Evolutionary conservation across 352 stramenopile genomes (phyloP), one percentile per base, ranked within the genome.

Genomic region (Phytophthora citrophthora): DNA sequence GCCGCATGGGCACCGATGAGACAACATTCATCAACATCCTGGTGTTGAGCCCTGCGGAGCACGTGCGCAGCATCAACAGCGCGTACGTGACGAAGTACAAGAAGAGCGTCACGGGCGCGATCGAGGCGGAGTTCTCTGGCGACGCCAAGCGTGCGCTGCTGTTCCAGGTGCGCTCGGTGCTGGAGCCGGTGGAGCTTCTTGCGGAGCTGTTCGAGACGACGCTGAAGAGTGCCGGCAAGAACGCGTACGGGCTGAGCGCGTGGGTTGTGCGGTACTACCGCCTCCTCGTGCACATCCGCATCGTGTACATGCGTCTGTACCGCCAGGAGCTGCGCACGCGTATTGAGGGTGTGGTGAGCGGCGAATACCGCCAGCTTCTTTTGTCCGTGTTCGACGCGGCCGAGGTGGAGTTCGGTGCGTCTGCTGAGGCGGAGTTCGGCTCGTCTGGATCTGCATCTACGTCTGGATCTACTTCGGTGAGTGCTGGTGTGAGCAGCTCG

Each of bases 1-100:
- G 80, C 60, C 72, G 69, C 47, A 77, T 80, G 38, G 79, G 82
- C 24, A 91, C 82, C 48, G 76, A 90, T 46, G 78, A 87, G 59
- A 67, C 67, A 16, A 72, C 67, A 23, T 84, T 89, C 60, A 79
- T 83, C 59, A 12, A 47, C 43, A 47, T n/a, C 0, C 41, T 10
- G 16, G 26, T 29, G 26, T 7, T 68, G 16, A 82, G 64, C 36
- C 75, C 77, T 31, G 62, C 68, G 18, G 60, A 83, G 61, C 74
- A 84, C 64, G 39, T 87, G 51, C 57, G 64, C 59, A 76, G 73
- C 55, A 67, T 87, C n/a, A 81, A 87, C 68, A 72, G 62, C 10
- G 40, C 74, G 46, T 89, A 87, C 51, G 36, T 61, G 23, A 57
- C 64, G 46, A 85, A 85, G 69, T 80, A 89, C 70, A 79, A 78